phyloP scores from a whole-genome alignment of 306 rosid species.

The Lagenaria siceraria region DNA sequence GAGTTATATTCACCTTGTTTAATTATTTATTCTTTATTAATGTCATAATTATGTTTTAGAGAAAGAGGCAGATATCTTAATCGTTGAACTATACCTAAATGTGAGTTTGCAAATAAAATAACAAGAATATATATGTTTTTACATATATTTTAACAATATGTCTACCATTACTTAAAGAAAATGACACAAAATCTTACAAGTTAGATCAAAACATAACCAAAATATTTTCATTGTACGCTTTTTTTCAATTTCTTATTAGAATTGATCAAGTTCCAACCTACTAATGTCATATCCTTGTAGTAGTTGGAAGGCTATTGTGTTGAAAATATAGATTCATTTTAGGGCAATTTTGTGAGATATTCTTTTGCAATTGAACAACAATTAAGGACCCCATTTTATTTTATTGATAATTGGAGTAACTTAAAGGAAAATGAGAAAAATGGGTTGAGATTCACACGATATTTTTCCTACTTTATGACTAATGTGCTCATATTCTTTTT shows the following conservation, averaged over 20 bases:
- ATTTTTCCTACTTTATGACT: not conserved
- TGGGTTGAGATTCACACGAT: not conserved
- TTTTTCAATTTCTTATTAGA: no score
- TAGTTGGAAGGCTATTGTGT: not conserved
- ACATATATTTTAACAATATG: fast-evolving
- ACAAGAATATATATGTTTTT: not conserved
- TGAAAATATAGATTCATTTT: not conserved
- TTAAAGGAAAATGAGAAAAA: not conserved
- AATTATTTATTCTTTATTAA: no score
- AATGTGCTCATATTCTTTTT: not conserved
- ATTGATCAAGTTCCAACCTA: no score
- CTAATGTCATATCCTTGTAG: no score
- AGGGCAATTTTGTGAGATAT: not conserved
- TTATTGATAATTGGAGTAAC: not conserved
- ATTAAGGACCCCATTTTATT: not conserved
- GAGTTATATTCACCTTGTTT: no score
- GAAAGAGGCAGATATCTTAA: not conserved
- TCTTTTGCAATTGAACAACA: not conserved
- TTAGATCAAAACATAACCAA: no score
- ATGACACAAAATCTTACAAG: not conserved
- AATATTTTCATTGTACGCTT: no score
- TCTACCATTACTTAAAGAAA: not conserved
- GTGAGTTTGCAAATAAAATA: not conserved
- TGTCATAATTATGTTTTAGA: no score
- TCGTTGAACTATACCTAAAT: no score